These are phyloP conservation scores for Monsonia emarginata DNA, from an alignment of 441 rosid species.

Conservation along the genomic window DNA sequence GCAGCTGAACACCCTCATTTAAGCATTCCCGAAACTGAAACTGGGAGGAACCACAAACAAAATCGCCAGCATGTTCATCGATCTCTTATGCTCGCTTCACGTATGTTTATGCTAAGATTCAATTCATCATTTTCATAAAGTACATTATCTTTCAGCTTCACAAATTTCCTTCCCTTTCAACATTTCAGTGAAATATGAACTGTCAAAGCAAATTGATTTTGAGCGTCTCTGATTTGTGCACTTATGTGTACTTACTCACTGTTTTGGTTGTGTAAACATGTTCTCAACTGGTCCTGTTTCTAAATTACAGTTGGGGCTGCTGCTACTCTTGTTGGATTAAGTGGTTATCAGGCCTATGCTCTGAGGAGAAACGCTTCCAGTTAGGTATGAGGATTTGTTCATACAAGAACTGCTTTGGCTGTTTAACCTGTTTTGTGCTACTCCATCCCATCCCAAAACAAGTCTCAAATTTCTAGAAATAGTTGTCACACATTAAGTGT, in stretches of 20 bases:
- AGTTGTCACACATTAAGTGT: too few relatives aligned
- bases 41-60: constrained; percentile 52
- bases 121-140: not conserved
- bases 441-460: too few relatives aligned
- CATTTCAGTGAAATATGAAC: not conserved
- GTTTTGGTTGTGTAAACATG: not conserved
- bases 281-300: constrained; percentile 13
- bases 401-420: constrained; percentile 2
- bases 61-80: constrained; percentile 42
- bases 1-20: constrained; percentile 63
- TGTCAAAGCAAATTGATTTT: not conserved
- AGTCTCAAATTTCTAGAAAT: too few relatives aligned
- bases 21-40: constrained; percentile 62
- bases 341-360: constrained; percentile 57
- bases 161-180: not conserved
- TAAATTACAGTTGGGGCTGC: constrained; percentile 54
- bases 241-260: not conserved
- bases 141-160: not conserved
- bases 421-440: constrained; percentile 7
- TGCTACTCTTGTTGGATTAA: constrained; percentile 45
- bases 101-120: constrained; percentile 20
- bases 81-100: constrained; percentile 59
- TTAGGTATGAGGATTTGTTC: constrained; percentile 11
- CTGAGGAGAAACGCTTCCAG: constrained; percentile 39
- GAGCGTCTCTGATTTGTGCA: not conserved